These are phyloP conservation scores for Wallacemonas sp. DNA, from an alignment of 208 protist genomes.

Conservation along the genomic window DNA sequence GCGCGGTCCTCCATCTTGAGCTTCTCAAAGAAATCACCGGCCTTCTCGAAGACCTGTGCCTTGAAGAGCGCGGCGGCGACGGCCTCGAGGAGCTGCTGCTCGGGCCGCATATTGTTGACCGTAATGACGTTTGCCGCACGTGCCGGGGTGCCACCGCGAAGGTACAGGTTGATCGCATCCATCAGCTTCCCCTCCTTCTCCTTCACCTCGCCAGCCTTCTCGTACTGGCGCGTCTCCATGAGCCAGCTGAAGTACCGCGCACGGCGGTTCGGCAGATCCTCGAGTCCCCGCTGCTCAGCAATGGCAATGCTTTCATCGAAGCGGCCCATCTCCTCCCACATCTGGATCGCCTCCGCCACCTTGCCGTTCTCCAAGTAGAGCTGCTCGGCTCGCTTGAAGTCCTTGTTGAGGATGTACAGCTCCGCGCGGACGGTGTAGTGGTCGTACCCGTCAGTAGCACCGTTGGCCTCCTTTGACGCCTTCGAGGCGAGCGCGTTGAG, in stretches of 20 bases:
- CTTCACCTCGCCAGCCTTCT: constrained; percentile 93
- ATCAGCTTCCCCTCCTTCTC: constrained; percentile 94
- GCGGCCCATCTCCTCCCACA: constrained; percentile 95
- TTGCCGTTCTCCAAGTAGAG: constrained; percentile 94
- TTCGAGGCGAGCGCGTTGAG: constrained; percentile 84
- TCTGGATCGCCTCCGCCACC: constrained; percentile 93
- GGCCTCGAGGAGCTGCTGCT: constrained; percentile 93
- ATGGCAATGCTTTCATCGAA: constrained; percentile 93
- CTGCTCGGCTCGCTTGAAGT: constrained; percentile 93
- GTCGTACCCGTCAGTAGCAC: constrained; percentile 78
- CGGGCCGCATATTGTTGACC: constrained; percentile 72
- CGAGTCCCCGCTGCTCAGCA: constrained; percentile 78
- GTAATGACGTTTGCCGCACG: constrained; percentile 92
- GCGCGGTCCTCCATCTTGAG: constrained; percentile 92
- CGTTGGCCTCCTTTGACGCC: constrained; percentile 51
- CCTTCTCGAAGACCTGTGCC: constrained; percentile 94
- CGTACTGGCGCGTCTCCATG: constrained; percentile 94
- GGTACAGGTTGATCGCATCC: constrained; percentile 96
- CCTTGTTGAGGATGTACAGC: constrained; percentile 88
- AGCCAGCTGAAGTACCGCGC: constrained; percentile 94
- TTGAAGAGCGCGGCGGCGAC: constrained; percentile 93
- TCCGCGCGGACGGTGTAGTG: constrained; percentile 90
- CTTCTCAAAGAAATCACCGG: constrained; percentile 96
- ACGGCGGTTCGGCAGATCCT: constrained; percentile 84
- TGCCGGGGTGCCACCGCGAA: constrained; percentile 92